Percentiles rank a stretch among this genome's conserved stretches.
Conservation (phyloP, 352 stramenopile genomes). For the Globisporangium parvum region DNA sequence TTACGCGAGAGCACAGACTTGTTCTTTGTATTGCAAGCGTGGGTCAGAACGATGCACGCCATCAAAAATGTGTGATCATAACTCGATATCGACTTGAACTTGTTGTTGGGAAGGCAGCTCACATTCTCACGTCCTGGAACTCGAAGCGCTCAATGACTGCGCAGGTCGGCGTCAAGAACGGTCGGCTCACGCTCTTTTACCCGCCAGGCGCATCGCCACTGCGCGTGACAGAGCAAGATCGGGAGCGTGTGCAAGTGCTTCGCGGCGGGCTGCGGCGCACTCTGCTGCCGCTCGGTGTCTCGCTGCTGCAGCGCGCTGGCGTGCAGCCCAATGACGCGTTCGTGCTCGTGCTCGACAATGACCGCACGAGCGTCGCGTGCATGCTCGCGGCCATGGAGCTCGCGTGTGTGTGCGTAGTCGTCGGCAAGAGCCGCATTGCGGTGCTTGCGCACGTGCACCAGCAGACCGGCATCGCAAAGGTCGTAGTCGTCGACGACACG, state of each 20-base stretch:
- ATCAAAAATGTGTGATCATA: too few relatives aligned
- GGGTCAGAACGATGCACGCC: too few relatives aligned
- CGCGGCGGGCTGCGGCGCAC: constrained; percentile 34
- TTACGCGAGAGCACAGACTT: too few relatives aligned
- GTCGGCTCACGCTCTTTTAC: constrained; percentile 46
- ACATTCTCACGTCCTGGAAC: not conserved
- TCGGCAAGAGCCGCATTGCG: constrained; percentile 37
- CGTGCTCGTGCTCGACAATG: constrained; percentile 67
- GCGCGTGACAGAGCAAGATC: constrained; percentile 6
- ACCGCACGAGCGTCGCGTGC: constrained; percentile 65
- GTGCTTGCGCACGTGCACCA: constrained; percentile 43
- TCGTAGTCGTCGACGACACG: constrained; percentile 45
- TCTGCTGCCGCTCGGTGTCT: constrained; percentile 45
- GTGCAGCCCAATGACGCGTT: constrained; percentile 39
- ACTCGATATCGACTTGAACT: not conserved
- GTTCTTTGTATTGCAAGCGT: too few relatives aligned
- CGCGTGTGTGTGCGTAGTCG: constrained; percentile 44
- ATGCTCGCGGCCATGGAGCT: constrained; percentile 67
- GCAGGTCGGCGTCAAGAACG: constrained; percentile 56
- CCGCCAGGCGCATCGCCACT: constrained; percentile 7
- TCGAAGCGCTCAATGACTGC: constrained; percentile 17
- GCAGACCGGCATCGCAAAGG: constrained; percentile 54
- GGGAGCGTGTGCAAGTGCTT: constrained; percentile 29
- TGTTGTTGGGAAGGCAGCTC: too few relatives aligned
- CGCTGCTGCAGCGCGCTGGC: constrained; percentile 27